These are phyloP conservation scores for Exserohilum rostratum DNA, from an alignment of 2,329 filamentous ascomycete genomes.

Conservation along the genomic window DNA sequence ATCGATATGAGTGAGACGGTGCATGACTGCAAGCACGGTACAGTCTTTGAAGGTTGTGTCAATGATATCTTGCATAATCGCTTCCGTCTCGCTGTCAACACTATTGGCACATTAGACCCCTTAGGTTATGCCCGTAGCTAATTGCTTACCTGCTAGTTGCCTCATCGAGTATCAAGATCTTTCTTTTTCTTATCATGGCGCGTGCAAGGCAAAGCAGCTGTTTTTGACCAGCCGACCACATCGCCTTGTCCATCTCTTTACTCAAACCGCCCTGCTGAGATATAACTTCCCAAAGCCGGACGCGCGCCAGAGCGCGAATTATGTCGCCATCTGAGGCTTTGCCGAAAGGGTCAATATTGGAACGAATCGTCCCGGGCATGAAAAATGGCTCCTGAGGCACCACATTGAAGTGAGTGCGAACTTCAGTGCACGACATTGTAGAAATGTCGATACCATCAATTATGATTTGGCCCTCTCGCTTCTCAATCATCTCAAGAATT, in stretches of 20 bases:
- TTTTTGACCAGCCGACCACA: conserved; percentile 74
- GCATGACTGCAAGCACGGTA: conserved; percentile 12
- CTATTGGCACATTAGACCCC: not conserved
- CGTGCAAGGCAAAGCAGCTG: conserved; percentile 64
- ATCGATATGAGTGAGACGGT: not conserved
- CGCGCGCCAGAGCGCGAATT: conserved; percentile 49
- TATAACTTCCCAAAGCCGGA: conserved; percentile 46
- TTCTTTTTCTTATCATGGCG: conserved; percentile 58
- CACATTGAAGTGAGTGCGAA: conserved; percentile 52
- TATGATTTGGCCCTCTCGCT: conserved; percentile 31
- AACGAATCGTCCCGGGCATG: conserved; percentile 53
- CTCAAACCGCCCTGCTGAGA: not conserved
- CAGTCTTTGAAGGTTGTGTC: conserved; percentile 15
- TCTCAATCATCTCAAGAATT: not conserved
- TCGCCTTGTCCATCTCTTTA: not conserved
- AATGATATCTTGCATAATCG: conserved; percentile 11
- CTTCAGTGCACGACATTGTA: conserved; percentile 44
- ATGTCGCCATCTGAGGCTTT: conserved; percentile 45
- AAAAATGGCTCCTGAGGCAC: conserved; percentile 59
- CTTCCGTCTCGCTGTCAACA: conserved; percentile 4
- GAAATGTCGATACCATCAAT: conserved; percentile 57
- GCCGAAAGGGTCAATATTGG: conserved; percentile 54
- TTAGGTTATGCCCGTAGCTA: not conserved
- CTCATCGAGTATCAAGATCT: conserved; percentile 64
- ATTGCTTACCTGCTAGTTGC: conserved; percentile 36